Conservation (phyloP, 768 basidiomycete genomes). For the Tulasnella sp. region DNA sequence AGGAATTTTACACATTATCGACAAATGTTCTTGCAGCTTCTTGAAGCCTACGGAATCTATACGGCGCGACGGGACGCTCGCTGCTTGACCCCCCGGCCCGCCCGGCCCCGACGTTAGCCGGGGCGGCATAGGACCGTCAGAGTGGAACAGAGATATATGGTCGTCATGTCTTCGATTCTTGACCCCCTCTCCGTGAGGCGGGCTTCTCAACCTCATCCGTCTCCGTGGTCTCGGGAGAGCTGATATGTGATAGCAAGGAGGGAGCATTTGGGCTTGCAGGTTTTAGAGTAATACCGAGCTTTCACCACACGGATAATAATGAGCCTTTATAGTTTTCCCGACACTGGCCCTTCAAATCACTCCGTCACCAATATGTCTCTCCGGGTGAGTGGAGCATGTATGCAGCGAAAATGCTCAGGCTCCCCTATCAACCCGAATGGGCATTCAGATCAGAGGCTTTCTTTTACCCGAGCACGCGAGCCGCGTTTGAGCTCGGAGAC, state of each 20-base stretch:
- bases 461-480: background rate
- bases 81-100: background rate
- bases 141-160: background rate
- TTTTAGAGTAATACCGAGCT: slow-evolving; percentile 6
- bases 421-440: background rate
- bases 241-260: background rate
- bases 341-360: background rate
- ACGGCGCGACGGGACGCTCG: background rate
- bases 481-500: background rate
- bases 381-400: background rate
- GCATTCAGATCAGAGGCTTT: background rate
- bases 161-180: slow-evolving; percentile 2
- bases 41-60: background rate
- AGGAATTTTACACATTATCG: background rate
- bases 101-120: background rate
- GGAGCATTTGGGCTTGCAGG: background rate
- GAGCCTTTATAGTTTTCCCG: slow-evolving; percentile 4
- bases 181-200: background rate
- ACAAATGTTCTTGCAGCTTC: background rate
- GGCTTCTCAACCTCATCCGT: background rate
- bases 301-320: background rate
- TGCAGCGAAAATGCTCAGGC: background rate
- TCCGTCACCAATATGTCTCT: background rate
- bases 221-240: background rate
- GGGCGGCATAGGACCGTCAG: background rate